Evolutionary conservation across 1,139 yeast genomes (phyloP).

Genomic region (Yamadazyma atlantica): DNA sequence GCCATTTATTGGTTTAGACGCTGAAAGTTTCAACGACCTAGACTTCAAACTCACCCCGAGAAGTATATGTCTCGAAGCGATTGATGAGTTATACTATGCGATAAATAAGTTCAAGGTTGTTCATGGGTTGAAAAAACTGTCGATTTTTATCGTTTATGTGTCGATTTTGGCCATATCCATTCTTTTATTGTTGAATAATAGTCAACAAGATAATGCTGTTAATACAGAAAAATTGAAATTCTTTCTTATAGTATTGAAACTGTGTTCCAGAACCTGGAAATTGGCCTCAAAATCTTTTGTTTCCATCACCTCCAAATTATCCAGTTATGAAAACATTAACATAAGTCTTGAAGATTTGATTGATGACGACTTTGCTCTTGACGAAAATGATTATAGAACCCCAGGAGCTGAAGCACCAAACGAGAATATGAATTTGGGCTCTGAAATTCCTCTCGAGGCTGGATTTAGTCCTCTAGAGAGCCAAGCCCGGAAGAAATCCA

Average conservation of each 20-base stretch:
- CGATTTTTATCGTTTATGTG: constrained; percentile 49
- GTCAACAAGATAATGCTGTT: constrained; percentile 23
- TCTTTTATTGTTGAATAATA: constrained; percentile 35
- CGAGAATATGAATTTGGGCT: background rate
- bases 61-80: constrained; percentile 38
- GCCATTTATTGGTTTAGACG: constrained; percentile 45
- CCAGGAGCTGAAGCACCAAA: background rate
- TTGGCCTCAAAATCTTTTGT: constrained; percentile 48
- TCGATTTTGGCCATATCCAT: constrained; percentile 48
- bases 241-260: constrained; percentile 39
- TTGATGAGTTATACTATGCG: constrained; percentile 43
- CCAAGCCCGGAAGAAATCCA: constrained; percentile 1
- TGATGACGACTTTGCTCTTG: constrained; percentile 6
- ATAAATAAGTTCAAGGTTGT: constrained; percentile 34
- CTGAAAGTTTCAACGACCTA: constrained; percentile 10
- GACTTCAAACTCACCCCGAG: constrained; percentile 26
- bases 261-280: constrained; percentile 48
- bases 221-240: constrained; percentile 31
- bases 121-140: constrained; percentile 44
- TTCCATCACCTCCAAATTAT: constrained; percentile 37
- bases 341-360: constrained; percentile 12
- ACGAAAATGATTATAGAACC: background rate
- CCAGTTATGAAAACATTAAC: constrained; percentile 14
- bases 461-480: background rate
- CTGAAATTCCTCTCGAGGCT: background rate